Percentiles rank a stretch among this genome's conserved stretches.
Conservation (phyloP, 2,329 filamentous ascomycete genomes). For the Phialocephala subalpina region DNA sequence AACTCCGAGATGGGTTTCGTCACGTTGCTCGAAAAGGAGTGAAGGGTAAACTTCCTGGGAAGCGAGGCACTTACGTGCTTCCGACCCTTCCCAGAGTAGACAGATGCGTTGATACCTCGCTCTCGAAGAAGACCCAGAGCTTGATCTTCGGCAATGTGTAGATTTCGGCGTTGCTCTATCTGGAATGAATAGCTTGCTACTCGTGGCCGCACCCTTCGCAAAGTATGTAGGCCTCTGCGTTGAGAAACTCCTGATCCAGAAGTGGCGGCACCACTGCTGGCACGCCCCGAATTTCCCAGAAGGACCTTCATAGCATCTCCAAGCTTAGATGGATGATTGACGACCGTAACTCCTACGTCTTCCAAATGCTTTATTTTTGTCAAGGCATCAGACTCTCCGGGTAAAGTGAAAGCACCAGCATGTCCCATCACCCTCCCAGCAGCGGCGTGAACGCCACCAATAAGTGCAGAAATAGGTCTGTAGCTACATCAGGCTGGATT, state of each 20-base stretch:
- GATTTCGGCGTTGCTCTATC: slow-evolving; percentile 53
- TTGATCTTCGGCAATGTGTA: slow-evolving; percentile 63
- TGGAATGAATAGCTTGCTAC: slow-evolving; percentile 1
- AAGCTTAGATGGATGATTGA: slow-evolving; percentile 80
- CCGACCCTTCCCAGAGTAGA: slow-evolving; percentile 46
- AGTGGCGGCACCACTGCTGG: slow-evolving; percentile 45
- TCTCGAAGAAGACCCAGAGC: slow-evolving; percentile 63
- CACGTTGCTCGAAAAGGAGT: background rate
- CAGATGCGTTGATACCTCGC: slow-evolving; percentile 53
- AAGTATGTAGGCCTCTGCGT: slow-evolving; percentile 61
- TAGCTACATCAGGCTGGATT: background rate
- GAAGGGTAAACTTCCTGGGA: background rate
- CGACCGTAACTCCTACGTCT: slow-evolving; percentile 71
- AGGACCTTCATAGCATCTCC: slow-evolving; percentile 72
- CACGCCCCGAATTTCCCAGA: slow-evolving; percentile 52
- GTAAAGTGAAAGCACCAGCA: slow-evolving; percentile 75
- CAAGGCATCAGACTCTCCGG: slow-evolving; percentile 69
- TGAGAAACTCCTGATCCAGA: slow-evolving; percentile 50
- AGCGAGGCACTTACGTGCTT: slow-evolving; percentile 46
- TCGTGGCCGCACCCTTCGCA: slow-evolving; percentile 40
- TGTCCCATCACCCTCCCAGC: slow-evolving; percentile 78
- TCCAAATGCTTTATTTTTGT: slow-evolving; percentile 74
- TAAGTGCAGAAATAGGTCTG: slow-evolving; percentile 75
- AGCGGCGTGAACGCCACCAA: slow-evolving; percentile 72
- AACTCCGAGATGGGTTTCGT: background rate